These are phyloP conservation scores for Mortierella sp. DNA, from an alignment of 371 early-diverging fungal genomes.

Conservation along the genomic window DNA sequence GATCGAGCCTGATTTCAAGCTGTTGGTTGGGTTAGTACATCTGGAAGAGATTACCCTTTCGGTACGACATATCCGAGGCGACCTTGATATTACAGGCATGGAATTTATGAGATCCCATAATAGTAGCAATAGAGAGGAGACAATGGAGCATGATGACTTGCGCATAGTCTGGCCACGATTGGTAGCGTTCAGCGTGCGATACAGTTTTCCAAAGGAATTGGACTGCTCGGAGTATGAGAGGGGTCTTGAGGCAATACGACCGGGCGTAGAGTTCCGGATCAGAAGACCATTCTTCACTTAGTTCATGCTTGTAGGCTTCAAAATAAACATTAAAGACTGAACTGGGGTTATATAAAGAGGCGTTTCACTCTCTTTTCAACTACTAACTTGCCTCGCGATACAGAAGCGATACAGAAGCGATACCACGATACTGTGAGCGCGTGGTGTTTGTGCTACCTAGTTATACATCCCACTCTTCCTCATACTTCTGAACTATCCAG, in stretches of 20 bases:
- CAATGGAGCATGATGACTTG: not conserved
- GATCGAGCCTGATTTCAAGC: not conserved
- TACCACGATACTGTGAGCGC: too few species aligned
- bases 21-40: not conserved
- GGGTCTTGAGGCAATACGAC: not conserved
- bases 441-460: too few species aligned
- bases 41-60: not conserved
- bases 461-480: too few species aligned
- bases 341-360: too few species aligned
- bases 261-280: not conserved
- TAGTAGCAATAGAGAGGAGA: not conserved
- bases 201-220: not conserved
- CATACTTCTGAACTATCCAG: too few species aligned
- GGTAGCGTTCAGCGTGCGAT: not conserved
- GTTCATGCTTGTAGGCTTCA: not conserved
- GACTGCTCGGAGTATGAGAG: not conserved
- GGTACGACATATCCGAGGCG: not conserved
- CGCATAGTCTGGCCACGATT: not conserved
- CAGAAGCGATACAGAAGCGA: too few species aligned
- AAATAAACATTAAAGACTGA: not conserved
- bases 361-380: too few species aligned
- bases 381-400: too few species aligned
- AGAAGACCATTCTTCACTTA: not conserved
- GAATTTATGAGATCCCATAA: not conserved
- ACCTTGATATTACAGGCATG: not conserved